Base-by-base conservation (phyloP, 1,284 basidiomycete genomes). In the Exsudoporus floridanus region DNA sequence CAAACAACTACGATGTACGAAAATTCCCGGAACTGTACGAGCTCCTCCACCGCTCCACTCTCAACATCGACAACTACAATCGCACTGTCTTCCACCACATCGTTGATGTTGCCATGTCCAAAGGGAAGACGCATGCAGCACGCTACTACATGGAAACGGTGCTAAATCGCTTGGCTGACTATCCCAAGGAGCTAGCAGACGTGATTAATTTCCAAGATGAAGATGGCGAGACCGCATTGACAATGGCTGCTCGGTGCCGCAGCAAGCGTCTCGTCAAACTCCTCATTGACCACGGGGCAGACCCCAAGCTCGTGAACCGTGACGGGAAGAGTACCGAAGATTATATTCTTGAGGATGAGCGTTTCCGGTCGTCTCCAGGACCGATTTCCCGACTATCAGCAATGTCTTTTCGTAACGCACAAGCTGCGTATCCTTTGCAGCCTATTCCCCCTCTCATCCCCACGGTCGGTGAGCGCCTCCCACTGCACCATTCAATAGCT, bases 151-250 rank as follows among this genome's bases (percentile, higher is more conserved):
- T 99, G 91, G 97, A 99, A 74, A 97, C 94, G 3, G 90, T 99
- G 50, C 80, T 99, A 51, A 81, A 79, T 42, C 84, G 95, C 39
- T 80, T 99, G 18, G 80, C 90, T n/a, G 94, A 98, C 67, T 99
- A 94, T 72, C 95, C 96, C 3, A 90, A 92, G 63, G 97, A 99
- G 72, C 77, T 99, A 16, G 93, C 94, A 34, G 97, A 99, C 68
- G 94, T 99, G 46, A 93, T 99, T 73, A 99, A 99, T 69, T 99
- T 99, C 72, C 97, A 97, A 70, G 97, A 99, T 69, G 94, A 98
- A 68, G 97, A 99, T 62, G 96, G 96, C 31, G 97, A 99, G 75
- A 98, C 97, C 13, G 94, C 97, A 10, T 74, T 99, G 53, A 99
- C 97, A 1, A 86, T 99, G 79, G 96, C 97, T 23, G 97, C 97